Evolutionary conservation across 2,329 filamentous ascomycete species (phyloP).

Genomic region (Colletotrichum lentis): DNA sequence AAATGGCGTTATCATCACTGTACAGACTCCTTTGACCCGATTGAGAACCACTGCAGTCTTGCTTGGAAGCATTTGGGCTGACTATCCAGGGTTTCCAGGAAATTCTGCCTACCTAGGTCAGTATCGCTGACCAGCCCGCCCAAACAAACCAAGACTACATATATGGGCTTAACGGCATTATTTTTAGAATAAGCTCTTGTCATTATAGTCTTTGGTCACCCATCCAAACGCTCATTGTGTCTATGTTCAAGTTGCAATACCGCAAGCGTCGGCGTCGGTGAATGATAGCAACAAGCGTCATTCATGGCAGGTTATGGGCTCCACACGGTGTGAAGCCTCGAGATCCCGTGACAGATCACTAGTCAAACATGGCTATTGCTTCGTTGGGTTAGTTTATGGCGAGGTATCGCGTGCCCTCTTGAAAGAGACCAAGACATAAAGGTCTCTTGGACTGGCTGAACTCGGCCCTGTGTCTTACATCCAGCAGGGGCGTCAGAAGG

Average conservation of each 20-base stretch:
- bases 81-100: not conserved
- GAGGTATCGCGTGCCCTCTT: conserved; percentile 10
- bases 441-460: conserved; percentile 2
- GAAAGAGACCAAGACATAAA: not conserved
- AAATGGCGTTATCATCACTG: not conserved
- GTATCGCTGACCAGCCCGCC: not conserved
- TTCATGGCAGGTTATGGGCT: not conserved
- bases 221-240: not conserved
- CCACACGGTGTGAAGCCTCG: conserved; percentile 21
- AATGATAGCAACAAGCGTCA: not conserved
- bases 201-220: no score
- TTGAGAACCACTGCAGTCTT: not conserved
- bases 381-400: not conserved
- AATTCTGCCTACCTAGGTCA: not conserved
- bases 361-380: conserved; percentile 22
- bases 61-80: not conserved
- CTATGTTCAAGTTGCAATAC: not conserved
- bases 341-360: conserved; percentile 28
- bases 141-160: not conserved
- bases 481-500: not conserved
- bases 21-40: not conserved
- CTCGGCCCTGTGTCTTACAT: conserved; percentile 13
- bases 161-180: no score
- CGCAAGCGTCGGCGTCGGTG: conserved; percentile 1
- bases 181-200: no score